A percentile compares a stretch with the other conserved stretches of the same genome.
These are phyloP conservation scores for Lotmaria passim DNA, from an alignment of 208 protist species.

Conservation along the genomic window DNA sequence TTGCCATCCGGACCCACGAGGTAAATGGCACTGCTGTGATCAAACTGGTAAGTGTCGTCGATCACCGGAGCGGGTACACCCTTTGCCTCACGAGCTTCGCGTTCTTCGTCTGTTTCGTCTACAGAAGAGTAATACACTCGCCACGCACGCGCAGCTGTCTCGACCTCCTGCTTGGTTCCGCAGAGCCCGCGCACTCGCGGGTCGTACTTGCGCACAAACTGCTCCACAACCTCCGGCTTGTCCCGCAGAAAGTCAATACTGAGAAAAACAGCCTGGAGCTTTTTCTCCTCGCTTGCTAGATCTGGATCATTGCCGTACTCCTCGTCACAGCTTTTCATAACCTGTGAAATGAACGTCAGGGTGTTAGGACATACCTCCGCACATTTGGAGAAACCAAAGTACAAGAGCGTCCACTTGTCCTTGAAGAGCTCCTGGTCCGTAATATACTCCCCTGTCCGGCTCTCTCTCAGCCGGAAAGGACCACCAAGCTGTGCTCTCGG, in stretches of 20 bases:
- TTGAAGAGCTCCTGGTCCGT: constrained; percentile 74
- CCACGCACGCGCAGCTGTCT: constrained; percentile 65
- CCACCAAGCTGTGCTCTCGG: constrained; percentile 73
- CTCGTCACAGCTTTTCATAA: constrained; percentile 59
- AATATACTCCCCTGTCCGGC: constrained; percentile 60
- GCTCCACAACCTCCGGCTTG: constrained; percentile 63
- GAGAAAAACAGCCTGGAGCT: constrained; percentile 77
- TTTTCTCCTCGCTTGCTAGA: constrained; percentile 40
- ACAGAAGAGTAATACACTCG: constrained; percentile 86
- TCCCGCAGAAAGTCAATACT: constrained; percentile 85
- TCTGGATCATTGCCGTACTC: constrained; percentile 39
- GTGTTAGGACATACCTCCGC: constrained; percentile 84
- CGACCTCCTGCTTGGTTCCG: constrained; percentile 57
- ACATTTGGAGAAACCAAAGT: constrained; percentile 91
- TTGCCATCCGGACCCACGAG: constrained; percentile 86
- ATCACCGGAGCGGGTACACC: constrained; percentile 55
- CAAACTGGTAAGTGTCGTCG: constrained; percentile 88
- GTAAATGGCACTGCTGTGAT: constrained; percentile 89
- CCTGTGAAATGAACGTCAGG: constrained; percentile 65
- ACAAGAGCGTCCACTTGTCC: constrained; percentile 82
- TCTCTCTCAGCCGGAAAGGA: constrained; percentile 68
- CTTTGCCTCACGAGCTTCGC: constrained; percentile 55
- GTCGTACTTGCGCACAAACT: constrained; percentile 70
- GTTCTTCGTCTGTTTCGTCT: constrained; percentile 82
- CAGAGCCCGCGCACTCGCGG: constrained; percentile 66